Percentiles rank a stretch among this genome's conserved stretches.
Conservation (phyloP, 73 alveolate genomes). For the Breviolum minutum region DNA sequence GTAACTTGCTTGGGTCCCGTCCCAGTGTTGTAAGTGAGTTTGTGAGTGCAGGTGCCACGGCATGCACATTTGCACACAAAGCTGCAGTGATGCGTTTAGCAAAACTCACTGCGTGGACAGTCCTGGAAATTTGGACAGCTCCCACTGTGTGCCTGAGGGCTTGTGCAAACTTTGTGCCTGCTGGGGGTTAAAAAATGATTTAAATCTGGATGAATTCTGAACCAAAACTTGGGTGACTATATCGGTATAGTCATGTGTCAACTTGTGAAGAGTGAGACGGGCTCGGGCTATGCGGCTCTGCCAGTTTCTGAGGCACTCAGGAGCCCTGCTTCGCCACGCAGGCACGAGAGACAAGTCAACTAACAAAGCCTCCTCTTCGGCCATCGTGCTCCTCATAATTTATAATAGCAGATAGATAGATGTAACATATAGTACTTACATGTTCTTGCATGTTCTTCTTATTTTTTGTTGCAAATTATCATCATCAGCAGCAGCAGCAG, state of each 20-base stretch:
- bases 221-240: background rate
- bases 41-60: background rate
- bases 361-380: too few species aligned
- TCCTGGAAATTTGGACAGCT: slow-evolving; percentile 45
- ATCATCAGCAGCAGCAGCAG: too few species aligned
- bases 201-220: background rate
- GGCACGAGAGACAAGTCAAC: slow-evolving; percentile 2
- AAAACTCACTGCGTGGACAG: slow-evolving; percentile 7
- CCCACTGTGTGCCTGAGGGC: slow-evolving; percentile 11
- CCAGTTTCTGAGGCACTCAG: slow-evolving; percentile 19
- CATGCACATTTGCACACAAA: background rate
- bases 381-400: too few species aligned
- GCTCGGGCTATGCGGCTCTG: background rate
- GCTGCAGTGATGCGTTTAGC: slow-evolving; percentile 29
- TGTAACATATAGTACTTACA: too few species aligned
- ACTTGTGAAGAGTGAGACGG: background rate
- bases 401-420: too few species aligned
- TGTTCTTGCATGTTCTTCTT: too few species aligned
- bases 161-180: slow-evolving; percentile 15
- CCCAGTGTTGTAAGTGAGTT: background rate
- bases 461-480: too few species aligned
- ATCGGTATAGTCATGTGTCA: background rate
- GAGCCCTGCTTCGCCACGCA: slow-evolving; percentile 71
- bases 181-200: slow-evolving; percentile 61
- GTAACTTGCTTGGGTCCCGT: background rate